A percentile compares a stretch with the other conserved stretches of the same genome.
These are phyloP conservation scores for Colletotrichum echinochloae DNA, from an alignment of 2,329 filamentous ascomycete species.

Conservation along the genomic window DNA sequence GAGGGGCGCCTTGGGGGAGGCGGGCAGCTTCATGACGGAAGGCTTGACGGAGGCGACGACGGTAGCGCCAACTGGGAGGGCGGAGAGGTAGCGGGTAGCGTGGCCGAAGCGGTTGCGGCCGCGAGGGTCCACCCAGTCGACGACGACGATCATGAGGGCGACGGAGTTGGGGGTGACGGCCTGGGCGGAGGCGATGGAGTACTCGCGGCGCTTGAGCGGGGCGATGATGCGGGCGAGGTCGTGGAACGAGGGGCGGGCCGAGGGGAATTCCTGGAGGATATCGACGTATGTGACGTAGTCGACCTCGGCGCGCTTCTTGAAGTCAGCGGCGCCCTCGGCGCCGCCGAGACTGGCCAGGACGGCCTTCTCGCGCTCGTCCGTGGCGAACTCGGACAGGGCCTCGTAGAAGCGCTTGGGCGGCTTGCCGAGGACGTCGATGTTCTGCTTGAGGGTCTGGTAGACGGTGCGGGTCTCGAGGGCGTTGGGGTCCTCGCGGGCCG, in stretches of 20 bases:
- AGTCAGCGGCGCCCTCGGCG: conserved; percentile 85
- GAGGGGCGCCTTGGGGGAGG: conserved; percentile 86
- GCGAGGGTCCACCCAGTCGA: conserved; percentile 91
- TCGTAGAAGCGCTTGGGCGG: conserved; percentile 99
- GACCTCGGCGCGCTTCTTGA: conserved; percentile 91
- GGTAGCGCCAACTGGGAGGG: conserved; percentile 78
- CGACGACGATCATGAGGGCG: conserved; percentile 95
- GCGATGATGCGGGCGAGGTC: conserved; percentile 89
- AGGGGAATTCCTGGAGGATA: conserved; percentile 87
- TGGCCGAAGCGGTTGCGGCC: conserved; percentile 93
- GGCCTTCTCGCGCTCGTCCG: conserved; percentile 84
- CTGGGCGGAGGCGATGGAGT: conserved; percentile 98
- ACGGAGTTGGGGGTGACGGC: conserved; percentile 92
- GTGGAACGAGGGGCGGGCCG: conserved; percentile 88
- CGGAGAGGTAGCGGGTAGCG: conserved; percentile 89
- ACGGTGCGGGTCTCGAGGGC: conserved; percentile 90
- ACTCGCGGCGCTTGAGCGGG: conserved; percentile 96
- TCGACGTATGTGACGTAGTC: conserved; percentile 94
- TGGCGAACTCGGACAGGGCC: conserved; percentile 85
- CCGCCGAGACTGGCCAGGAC: conserved; percentile 82
- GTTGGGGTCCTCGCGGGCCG: conserved; percentile 80
- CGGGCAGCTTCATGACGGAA: conserved; percentile 98
- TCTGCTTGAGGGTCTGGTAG: conserved; percentile 90
- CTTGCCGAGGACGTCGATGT: conserved; percentile 95
- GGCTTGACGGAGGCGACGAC: conserved; percentile 97